Conservation (phyloP, 768 basidiomycete genomes). For the Pleurotus tuber-regium region DNA sequence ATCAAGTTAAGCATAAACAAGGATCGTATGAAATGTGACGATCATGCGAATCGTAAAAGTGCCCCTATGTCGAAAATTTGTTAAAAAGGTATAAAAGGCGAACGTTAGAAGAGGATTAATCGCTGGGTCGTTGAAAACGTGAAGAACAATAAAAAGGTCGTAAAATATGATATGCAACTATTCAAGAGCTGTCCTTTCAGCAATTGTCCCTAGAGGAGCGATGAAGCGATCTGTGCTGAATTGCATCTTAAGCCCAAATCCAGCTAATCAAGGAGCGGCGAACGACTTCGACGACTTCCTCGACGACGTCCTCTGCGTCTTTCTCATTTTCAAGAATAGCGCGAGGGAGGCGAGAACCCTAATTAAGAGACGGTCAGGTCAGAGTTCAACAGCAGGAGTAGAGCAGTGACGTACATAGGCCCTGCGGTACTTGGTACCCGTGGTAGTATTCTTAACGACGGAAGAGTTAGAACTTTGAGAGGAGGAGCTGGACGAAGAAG, state of each 20-base stretch:
- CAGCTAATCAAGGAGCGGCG: conserved; percentile 9
- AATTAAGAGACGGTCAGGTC: background rate
- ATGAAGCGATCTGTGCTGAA: background rate
- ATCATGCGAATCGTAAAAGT: background rate
- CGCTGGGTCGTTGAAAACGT: background rate
- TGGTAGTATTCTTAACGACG: background rate
- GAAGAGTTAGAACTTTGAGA: background rate
- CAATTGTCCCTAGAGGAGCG: no score
- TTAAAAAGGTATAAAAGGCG: background rate
- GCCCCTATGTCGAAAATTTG: background rate
- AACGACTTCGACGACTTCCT: conserved; percentile 9
- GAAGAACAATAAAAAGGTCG: background rate
- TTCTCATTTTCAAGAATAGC: conserved; percentile 4
- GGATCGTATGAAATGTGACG: background rate
- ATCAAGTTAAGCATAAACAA: background rate
- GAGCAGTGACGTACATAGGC: background rate
- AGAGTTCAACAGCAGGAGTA: background rate
- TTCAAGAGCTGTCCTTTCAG: no score
- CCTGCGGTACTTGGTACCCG: conserved; percentile 4
- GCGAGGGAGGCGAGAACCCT: conserved; percentile 9
- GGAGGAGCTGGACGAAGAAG: conserved; percentile 1
- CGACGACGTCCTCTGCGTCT: conserved; percentile 2
- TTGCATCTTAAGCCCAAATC: conserved; percentile 9
- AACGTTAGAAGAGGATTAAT: background rate
- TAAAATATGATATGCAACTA: background rate